Evolutionary conservation across 83 land plant genomes (phyloP).

Genomic region (Isoetes engelmannii): DNA sequence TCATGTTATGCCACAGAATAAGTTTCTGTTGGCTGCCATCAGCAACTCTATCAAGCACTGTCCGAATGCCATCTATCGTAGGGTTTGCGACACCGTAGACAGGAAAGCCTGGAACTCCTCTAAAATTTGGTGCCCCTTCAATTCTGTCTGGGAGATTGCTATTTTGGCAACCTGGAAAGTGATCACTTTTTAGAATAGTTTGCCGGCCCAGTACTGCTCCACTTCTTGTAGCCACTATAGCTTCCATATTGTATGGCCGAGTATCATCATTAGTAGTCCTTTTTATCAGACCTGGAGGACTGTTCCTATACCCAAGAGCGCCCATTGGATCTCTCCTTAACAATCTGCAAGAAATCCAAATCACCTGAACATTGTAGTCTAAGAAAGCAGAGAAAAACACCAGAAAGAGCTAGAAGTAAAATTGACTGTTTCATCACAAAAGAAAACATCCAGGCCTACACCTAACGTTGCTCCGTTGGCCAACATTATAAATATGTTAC

Average conservation of each 20-base stretch:
- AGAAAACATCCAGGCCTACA: no score
- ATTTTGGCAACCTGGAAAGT: conserved; percentile 93
- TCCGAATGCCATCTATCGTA: conserved; percentile 83
- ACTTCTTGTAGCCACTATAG: conserved; percentile 72
- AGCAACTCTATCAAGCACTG: conserved; percentile 65
- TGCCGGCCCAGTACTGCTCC: conserved; percentile 89
- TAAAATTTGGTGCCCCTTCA: conserved; percentile 96
- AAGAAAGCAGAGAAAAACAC: no score
- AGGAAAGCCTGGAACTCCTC: conserved; percentile 84
- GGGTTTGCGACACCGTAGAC: conserved; percentile 98
- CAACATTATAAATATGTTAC: no score
- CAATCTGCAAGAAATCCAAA: conserved; percentile 41
- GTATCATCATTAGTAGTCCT: conserved; percentile 47
- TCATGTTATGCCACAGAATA: conserved; percentile 96
- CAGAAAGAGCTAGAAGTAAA: no score
- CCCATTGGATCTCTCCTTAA: conserved; percentile 97
- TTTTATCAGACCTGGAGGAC: conserved; percentile 47
- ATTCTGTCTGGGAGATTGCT: conserved; percentile 62
- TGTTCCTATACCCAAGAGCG: conserved; percentile 64
- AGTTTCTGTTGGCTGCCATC: conserved; percentile 51
- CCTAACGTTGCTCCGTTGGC: no score
- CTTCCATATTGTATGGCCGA: conserved; percentile 67
- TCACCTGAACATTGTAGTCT: no score
- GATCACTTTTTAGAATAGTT: conserved; percentile 93
- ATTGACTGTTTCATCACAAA: no score